Base-by-base conservation (phyloP, 148 eudicot species). In the Rhododendron griersonianum region DNA sequence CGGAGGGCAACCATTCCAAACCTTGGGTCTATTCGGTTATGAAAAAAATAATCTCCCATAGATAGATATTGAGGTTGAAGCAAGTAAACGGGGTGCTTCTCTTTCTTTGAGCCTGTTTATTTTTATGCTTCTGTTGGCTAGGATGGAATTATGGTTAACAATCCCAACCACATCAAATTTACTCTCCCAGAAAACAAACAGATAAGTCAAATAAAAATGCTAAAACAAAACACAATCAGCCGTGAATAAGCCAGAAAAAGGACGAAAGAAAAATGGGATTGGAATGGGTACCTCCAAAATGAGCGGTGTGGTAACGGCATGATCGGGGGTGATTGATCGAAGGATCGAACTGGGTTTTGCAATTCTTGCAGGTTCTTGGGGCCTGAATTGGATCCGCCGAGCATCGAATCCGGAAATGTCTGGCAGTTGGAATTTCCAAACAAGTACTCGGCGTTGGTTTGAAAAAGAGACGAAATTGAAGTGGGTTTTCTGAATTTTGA, bases 271-370 rank as follows among this genome's bases (percentile, higher is more conserved):
- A 3, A 75, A 65, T 1, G 28, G 76, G 37, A 87, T 14, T 39
- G 16, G 44, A 44, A 37, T 18, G 53, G 59, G 14, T 93, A 96
- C 98, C 99, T 77, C 95, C 99, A 80, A 94, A 95, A 91, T 97
- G 99, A 80, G 98, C 93, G 82, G 98, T 90, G 89, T 97, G 99
- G 86, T 90, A 93, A 10, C 94, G 91, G 85, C 98, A 96, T 87
- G 99, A 93, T 37, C 90, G 94, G 47, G 98, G 96, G 77, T 97
- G 90, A 91, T 97, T 97, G 78, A 89, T 89, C 76, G 86, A 67
- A 81, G 96, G 92, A 53, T 97, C 95, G 91, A 92, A 97, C 86
- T 95, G 99, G 50, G 93, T 86, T 87, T 97, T 97, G 88, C 99
- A 95, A 85, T 87, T 89, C 90, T 93, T 96, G 91, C 99, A 97